A percentile compares a stretch with the other conserved stretches of the same genome.
phyloP scores from a whole-genome alignment of 345 rosid genomes.

The Aquilaria malaccensis region DNA sequence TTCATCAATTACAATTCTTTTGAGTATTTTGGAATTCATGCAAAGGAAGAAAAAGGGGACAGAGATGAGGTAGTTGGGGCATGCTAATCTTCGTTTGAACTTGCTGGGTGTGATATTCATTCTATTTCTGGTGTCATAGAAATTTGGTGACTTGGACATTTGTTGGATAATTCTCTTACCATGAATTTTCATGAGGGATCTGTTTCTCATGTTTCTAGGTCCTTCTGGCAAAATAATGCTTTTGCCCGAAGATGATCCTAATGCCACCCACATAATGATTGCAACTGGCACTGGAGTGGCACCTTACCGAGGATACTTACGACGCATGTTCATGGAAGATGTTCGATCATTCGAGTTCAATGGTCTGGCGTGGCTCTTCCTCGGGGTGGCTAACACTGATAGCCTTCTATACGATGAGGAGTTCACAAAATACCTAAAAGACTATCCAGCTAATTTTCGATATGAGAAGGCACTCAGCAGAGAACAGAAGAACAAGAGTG shows the following conservation, averaged over 20 bases:
- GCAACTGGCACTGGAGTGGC: constrained; percentile 98
- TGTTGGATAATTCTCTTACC: too few species aligned
- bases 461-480: constrained; percentile 87
- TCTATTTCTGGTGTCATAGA: too few species aligned
- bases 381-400: constrained; percentile 94
- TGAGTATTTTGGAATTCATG: too few species aligned
- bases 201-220: constrained; percentile 35
- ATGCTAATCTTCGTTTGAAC: too few species aligned
- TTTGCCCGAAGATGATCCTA: constrained; percentile 80
- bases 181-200: too few species aligned
- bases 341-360: constrained; percentile 71
- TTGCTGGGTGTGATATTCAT: too few species aligned
- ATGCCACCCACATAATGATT: constrained; percentile 92
- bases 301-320: constrained; percentile 85
- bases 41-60: too few species aligned
- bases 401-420: constrained; percentile 93
- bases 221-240: constrained; percentile 98
- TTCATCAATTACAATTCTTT: too few species aligned
- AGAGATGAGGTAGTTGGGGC: too few species aligned
- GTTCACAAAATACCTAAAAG: constrained; percentile 64
- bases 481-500: constrained; percentile 82
- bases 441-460: constrained; percentile 75
- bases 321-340: constrained; percentile 96
- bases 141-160: too few species aligned
- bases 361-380: constrained; percentile 98